A percentile compares a stretch with the other conserved stretches of the same genome.
Conservation (phyloP, 352 stramenopile genomes). For the Phytophthora tentaculata region DNA sequence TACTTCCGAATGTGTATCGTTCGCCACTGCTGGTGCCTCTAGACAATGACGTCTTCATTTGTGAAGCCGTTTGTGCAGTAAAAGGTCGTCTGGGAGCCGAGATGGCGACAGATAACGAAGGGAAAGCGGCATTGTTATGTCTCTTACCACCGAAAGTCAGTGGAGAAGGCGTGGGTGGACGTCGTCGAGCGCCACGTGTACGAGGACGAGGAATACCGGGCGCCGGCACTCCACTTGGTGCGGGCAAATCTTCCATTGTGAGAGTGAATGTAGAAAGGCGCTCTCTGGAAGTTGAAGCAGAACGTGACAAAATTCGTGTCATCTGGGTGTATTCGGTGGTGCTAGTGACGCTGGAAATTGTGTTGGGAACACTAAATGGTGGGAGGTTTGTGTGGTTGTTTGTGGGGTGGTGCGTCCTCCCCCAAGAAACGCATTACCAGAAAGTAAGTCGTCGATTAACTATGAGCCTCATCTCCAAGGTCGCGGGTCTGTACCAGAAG, state of each 20-base stretch:
- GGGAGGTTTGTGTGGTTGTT: neutral
- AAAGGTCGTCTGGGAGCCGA: constrained; percentile 11
- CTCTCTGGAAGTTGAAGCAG: constrained; percentile 1
- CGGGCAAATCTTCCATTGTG: constrained; percentile 31
- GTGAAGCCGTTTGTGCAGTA: constrained; percentile 7
- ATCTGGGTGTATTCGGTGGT: neutral
- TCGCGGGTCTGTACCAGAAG: constrained; percentile 84
- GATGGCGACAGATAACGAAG: constrained; percentile 27
- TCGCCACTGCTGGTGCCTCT: neutral
- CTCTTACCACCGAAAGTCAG: neutral
- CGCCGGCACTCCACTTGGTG: constrained; percentile 11
- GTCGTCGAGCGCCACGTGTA: constrained; percentile 42
- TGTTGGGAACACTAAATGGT: constrained; percentile 3
- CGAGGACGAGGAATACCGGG: constrained; percentile 29
- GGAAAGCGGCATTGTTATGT: constrained; percentile 10
- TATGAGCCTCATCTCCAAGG: constrained; percentile 64
- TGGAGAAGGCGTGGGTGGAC: constrained; percentile 16
- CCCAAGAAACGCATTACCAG: constrained; percentile 22
- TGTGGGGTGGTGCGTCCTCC: constrained; percentile 26
- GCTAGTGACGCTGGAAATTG: neutral
- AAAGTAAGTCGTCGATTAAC: constrained; percentile 12
- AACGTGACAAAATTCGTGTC: neutral
- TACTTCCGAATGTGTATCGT: neutral
- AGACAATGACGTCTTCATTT: neutral
- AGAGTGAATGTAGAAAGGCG: constrained; percentile 2